These are phyloP conservation scores for Trichoderma endophyticum DNA, from an alignment of 2,329 filamentous ascomycete genomes.

Conservation along the genomic window DNA sequence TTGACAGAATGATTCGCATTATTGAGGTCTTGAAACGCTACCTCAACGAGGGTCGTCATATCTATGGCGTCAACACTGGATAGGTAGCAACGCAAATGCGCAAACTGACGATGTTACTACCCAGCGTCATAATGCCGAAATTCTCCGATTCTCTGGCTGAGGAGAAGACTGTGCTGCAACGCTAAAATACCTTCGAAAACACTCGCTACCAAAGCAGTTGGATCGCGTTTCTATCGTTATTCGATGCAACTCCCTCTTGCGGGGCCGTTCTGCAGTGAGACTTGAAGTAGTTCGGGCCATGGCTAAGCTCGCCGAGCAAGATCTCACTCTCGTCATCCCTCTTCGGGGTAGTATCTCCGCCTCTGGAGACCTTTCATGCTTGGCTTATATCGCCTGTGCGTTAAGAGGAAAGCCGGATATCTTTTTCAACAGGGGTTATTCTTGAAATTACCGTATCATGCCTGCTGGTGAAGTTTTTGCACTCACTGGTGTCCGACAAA, in stretches of 20 bases:
- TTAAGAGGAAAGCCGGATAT: background rate
- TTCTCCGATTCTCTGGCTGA: background rate
- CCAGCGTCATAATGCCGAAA: background rate
- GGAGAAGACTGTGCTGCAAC: background rate
- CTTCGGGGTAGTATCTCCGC: background rate
- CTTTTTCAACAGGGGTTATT: background rate
- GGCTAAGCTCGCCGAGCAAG: background rate
- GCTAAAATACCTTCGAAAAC: background rate
- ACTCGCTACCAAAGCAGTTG: background rate
- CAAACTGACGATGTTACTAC: background rate
- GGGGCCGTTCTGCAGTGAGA: background rate
- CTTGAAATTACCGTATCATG: background rate
- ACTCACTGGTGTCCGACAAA: background rate
- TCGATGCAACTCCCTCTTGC: background rate
- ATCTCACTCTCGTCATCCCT: background rate
- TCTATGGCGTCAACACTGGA: background rate
- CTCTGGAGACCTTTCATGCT: background rate
- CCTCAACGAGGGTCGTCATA: background rate
- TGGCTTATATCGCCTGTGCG: background rate
- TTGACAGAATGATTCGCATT: background rate
- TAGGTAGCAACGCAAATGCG: background rate
- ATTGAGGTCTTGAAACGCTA: background rate
- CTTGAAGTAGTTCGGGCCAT: background rate
- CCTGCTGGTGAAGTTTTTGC: background rate
- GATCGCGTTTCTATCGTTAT: background rate